These are phyloP conservation scores for Claviceps spartinae DNA, from an alignment of 2,329 filamentous ascomycete species.

Conservation along the genomic window DNA sequence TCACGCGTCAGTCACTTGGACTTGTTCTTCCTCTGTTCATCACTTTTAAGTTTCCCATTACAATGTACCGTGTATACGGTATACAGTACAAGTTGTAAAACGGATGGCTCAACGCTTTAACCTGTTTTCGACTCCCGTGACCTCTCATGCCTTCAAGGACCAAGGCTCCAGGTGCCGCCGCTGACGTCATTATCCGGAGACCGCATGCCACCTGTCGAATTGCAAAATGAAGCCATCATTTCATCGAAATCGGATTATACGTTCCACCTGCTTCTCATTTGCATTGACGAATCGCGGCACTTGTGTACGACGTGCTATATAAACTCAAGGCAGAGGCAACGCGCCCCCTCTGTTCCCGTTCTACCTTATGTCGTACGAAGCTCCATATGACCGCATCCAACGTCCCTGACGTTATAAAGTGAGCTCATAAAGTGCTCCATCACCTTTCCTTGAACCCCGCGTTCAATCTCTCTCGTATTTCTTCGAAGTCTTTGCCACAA, in stretches of 20 bases:
- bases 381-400: background rate
- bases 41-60: too few species aligned
- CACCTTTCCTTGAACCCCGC: background rate
- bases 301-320: background rate
- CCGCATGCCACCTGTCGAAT: background rate
- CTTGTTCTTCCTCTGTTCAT: too few species aligned
- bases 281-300: background rate
- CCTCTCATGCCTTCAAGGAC: too few species aligned
- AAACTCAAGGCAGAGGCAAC: too few species aligned
- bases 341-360: too few species aligned
- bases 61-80: too few species aligned
- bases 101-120: too few species aligned
- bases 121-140: too few species aligned
- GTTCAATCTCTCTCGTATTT: background rate
- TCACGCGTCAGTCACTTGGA: too few species aligned
- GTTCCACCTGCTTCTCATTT: background rate
- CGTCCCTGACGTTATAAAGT: background rate
- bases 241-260: background rate
- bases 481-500: background rate
- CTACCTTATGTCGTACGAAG: background rate
- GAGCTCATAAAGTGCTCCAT: background rate
- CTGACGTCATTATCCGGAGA: conserved; percentile 4
- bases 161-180: background rate
- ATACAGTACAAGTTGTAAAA: too few species aligned
- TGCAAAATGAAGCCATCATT: conserved; percentile 4